Conservation (phyloP, 345 rosid genomes). For the Brassica juncea region DNA sequence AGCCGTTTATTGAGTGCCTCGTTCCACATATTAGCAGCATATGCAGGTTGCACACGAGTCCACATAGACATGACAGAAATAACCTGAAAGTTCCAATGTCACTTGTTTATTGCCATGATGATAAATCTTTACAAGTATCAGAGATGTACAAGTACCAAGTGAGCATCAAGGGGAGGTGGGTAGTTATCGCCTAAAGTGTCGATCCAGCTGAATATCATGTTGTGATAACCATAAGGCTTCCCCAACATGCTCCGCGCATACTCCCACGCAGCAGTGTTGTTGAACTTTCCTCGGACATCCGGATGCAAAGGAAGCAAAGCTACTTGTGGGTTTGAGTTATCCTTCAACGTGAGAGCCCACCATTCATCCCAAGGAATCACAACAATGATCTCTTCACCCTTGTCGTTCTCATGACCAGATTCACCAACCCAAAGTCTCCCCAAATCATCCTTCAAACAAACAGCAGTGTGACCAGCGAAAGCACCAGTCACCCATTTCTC, state of each 20-base stretch:
- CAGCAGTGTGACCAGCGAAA: constrained; percentile 98
- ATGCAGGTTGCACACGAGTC: constrained; percentile 93
- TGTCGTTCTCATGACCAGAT: constrained; percentile 96
- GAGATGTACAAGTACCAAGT: constrained; percentile 55
- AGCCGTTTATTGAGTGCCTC: constrained; percentile 95
- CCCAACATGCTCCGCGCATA: constrained; percentile 92
- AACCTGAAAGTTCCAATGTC: constrained; percentile 50
- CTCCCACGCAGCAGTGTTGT: constrained; percentile 94
- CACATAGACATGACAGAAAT: constrained; percentile 99
- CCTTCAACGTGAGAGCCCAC: constrained; percentile 89
- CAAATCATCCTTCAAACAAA: constrained; percentile 86
- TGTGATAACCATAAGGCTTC: constrained; percentile 96
- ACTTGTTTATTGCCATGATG: not conserved
- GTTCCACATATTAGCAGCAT: constrained; percentile 99
- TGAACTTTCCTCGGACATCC: constrained; percentile 68
- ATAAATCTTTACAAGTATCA: no score
- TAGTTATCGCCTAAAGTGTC: constrained; percentile 87
- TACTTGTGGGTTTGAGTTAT: constrained; percentile 87
- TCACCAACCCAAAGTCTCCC: constrained; percentile 99
- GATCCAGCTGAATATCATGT: constrained; percentile 99
- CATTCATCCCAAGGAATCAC: constrained; percentile 95
- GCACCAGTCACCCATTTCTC: constrained; percentile 99
- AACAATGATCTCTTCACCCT: constrained; percentile 93
- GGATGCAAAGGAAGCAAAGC: constrained; percentile 91
- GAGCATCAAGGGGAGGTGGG: constrained; percentile 99